These are phyloP conservation scores for Drechslerella stenobrocha DNA, from an alignment of 2,329 filamentous ascomycete genomes.

Conservation along the genomic window DNA sequence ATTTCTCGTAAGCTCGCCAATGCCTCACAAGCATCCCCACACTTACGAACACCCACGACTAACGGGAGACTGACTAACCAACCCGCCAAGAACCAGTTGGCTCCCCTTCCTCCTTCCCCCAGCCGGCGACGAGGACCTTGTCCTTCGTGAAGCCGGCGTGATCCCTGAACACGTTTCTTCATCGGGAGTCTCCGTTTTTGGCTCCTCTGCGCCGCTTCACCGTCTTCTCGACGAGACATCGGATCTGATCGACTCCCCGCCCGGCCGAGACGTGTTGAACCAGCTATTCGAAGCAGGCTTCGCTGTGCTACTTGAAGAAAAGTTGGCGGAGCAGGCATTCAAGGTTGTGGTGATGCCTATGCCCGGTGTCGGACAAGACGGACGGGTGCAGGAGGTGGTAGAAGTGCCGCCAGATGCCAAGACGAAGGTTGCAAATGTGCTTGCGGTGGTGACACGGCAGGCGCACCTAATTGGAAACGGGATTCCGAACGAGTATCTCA, in stretches of 20 bases:
- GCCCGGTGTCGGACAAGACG: constrained; percentile 48
- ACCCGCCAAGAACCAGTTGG: constrained; percentile 67
- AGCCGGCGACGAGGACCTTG: constrained; percentile 74
- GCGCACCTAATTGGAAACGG: constrained; percentile 85
- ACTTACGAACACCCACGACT: constrained; percentile 12
- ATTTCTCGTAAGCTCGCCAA: constrained; percentile 33
- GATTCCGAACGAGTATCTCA: constrained; percentile 70
- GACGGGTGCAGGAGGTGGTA: constrained; percentile 61
- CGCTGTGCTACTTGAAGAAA: constrained; percentile 77
- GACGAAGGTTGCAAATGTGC: constrained; percentile 80
- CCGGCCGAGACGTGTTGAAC: constrained; percentile 82
- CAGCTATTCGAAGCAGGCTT: constrained; percentile 86
- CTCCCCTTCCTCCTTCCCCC: constrained; percentile 81
- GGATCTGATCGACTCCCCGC: constrained; percentile 90
- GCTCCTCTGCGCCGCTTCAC: constrained; percentile 67
- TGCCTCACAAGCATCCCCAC: constrained; percentile 51
- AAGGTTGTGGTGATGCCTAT: constrained; percentile 61
- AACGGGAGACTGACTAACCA: constrained; percentile 26
- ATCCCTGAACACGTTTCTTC: constrained; percentile 63
- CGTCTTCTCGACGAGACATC: constrained; percentile 92
- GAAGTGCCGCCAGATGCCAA: constrained; percentile 58
- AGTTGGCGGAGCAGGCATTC: constrained; percentile 77
- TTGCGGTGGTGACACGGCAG: constrained; percentile 87
- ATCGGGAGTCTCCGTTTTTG: constrained; percentile 55
- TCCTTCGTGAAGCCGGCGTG: constrained; percentile 77